phyloP scores from a whole-genome alignment of 805 yeast genomes.

The Brettanomyces nanus region DNA sequence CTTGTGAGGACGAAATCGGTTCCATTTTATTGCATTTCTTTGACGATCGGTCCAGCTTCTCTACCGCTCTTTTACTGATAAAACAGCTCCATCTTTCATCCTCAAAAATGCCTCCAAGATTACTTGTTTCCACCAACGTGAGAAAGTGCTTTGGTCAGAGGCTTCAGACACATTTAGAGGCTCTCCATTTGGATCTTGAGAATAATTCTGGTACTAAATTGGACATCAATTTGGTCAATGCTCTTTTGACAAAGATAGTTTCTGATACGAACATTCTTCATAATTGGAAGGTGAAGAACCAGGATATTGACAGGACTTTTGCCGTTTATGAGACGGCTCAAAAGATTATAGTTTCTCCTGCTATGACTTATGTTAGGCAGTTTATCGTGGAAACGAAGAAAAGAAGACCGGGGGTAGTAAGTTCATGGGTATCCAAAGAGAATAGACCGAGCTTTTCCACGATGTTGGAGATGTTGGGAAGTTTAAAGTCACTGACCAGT shows the following conservation, averaged over 20 bases:
- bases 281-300: constrained; percentile 19
- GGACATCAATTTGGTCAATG: constrained; percentile 11
- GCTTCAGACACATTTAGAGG: constrained; percentile 8
- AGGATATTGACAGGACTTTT: constrained; percentile 14
- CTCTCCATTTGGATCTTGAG: constrained; percentile 6
- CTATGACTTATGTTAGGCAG: constrained; percentile 12
- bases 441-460: constrained; percentile 7
- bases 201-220: constrained; percentile 3
- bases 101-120: constrained; percentile 6
- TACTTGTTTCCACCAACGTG: constrained; percentile 9
- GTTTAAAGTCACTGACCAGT: constrained; percentile 12
- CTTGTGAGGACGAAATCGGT: neutral
- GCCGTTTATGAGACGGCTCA: constrained; percentile 14
- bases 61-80: constrained; percentile 14
- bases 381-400: constrained; percentile 9
- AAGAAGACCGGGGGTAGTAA: neutral
- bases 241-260: constrained; percentile 12
- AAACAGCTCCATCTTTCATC: constrained; percentile 12
- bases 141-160: constrained; percentile 7
- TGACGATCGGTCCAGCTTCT: constrained; percentile 14
- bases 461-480: constrained; percentile 11
- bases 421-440: constrained; percentile 4
- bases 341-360: constrained; percentile 13
- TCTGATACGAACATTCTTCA: constrained; percentile 18
- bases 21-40: constrained; percentile 12